These are phyloP conservation scores for Pythium rhizo-oryzae DNA, from an alignment of 352 stramenopile species.

Conservation along the genomic window DNA sequence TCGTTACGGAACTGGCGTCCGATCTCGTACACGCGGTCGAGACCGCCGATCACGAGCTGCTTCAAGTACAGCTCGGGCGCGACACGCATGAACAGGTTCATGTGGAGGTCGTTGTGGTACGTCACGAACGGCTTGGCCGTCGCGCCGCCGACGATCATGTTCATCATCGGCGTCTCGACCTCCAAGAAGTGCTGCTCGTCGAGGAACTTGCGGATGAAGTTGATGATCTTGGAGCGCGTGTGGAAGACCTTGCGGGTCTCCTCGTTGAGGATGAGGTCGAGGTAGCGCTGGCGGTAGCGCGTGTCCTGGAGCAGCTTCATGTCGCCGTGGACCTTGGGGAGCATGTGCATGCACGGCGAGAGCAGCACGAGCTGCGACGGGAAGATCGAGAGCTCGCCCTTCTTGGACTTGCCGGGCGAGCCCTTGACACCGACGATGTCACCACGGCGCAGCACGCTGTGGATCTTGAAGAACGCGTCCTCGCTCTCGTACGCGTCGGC, in stretches of 20 bases:
- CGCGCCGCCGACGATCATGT: conserved; percentile 94
- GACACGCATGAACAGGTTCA: conserved; percentile 97
- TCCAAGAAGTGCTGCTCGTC: conserved; percentile 96
- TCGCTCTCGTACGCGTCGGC: conserved; percentile 62
- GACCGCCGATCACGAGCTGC: conserved; percentile 97
- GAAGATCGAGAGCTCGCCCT: conserved; percentile 98
- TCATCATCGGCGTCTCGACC: conserved; percentile 98
- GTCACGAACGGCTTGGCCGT: conserved; percentile 98
- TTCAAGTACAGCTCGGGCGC: conserved; percentile 98
- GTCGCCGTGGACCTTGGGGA: conserved; percentile 76
- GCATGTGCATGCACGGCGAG: conserved; percentile 86
- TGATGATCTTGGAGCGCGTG: conserved; percentile 94
- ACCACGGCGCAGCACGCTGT: conserved; percentile 91
- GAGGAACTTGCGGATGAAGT: conserved; percentile 93
- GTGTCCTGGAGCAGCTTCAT: conserved; percentile 72
- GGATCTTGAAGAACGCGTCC: conserved; percentile 79
- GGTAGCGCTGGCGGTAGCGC: conserved; percentile 92
- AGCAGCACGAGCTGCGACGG: conserved; percentile 78
- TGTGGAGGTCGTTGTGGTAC: conserved; percentile 96
- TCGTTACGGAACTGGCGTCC: conserved; percentile 99
- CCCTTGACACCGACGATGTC: conserved; percentile 97
- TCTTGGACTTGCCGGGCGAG: conserved; percentile 96
- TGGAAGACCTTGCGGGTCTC: conserved; percentile 93
- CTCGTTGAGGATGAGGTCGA: conserved; percentile 98
- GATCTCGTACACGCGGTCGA: conserved; percentile 99